phyloP scores from a whole-genome alignment of 1,284 basidiomycete genomes.

The Flammula alnicola region DNA sequence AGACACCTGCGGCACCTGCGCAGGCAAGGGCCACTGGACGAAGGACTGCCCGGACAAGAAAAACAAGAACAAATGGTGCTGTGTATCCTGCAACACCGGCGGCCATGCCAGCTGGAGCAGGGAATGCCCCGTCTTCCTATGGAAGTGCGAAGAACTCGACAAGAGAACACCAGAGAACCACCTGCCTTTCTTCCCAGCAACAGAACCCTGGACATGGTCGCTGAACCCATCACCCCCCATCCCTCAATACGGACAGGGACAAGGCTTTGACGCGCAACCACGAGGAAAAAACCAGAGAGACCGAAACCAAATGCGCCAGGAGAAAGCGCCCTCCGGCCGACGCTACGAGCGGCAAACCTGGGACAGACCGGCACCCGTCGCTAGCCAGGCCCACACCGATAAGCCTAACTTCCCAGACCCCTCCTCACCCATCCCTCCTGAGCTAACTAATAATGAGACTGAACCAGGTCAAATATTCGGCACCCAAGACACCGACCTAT shows the following conservation, averaged over 20 bases:
- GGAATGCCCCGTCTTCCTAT: conserved; percentile 26
- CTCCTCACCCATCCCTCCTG: no score
- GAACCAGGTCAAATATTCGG: no score
- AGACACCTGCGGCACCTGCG: conserved; percentile 32
- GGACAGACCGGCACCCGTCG: no score
- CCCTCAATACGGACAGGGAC: no score
- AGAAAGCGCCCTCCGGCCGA: neutral
- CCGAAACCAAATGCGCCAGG: neutral
- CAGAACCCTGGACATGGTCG: conserved; percentile 24
- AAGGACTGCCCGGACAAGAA: conserved; percentile 13
- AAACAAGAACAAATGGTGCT: conserved; percentile 15
- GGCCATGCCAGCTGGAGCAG: conserved; percentile 18
- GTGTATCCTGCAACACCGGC: conserved; percentile 16
- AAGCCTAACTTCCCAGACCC: neutral
- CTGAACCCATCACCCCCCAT: neutral
- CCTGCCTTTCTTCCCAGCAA: conserved; percentile 21
- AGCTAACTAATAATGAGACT: no score
- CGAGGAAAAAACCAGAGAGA: neutral
- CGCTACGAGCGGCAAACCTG: neutral
- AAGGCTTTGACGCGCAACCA: no score
- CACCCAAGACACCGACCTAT: no score
- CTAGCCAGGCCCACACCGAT: neutral
- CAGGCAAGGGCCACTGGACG: conserved; percentile 19
- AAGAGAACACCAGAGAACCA: conserved; percentile 25
- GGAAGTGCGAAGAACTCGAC: conserved; percentile 21